Conservation (phyloP, 192 early-diverging fungal genomes). For the Polychytrium aggregatum region DNA sequence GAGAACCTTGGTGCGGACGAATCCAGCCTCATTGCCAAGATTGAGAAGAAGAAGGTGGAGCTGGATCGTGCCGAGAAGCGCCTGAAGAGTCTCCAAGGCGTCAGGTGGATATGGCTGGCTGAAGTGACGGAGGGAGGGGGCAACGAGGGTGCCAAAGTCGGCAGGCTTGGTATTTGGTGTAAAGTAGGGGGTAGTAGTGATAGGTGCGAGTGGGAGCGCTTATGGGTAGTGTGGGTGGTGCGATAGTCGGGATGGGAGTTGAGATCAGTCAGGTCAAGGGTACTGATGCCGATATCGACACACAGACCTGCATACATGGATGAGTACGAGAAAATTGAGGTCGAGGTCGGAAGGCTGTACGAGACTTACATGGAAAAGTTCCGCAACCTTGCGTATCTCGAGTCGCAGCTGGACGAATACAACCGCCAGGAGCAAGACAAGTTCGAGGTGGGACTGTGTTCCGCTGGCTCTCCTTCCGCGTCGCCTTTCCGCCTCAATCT, state of each 20-base stretch:
- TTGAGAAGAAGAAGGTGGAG: slow-evolving; percentile 41
- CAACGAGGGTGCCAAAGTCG: neutral
- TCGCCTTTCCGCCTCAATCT: neutral
- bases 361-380: slow-evolving; percentile 39
- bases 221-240: no score
- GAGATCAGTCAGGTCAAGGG: no score
- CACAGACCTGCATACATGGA: slow-evolving; percentile 45
- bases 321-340: slow-evolving; percentile 44
- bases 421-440: slow-evolving; percentile 38
- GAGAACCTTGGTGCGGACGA: slow-evolving; percentile 35
- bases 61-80: slow-evolving; percentile 40
- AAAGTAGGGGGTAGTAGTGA: no score
- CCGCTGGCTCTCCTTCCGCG: neutral
- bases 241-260: no score
- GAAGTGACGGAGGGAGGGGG: neutral
- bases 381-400: slow-evolving; percentile 36
- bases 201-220: no score
- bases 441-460: slow-evolving; percentile 20
- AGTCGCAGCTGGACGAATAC: slow-evolving; percentile 44
- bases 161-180: neutral
- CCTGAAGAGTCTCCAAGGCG: slow-evolving; percentile 34
- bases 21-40: slow-evolving; percentile 34
- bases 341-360: slow-evolving; percentile 33
- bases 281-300: no score
- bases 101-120: slow-evolving; percentile 15